These are phyloP conservation scores for Acidomyces sp. DNA, from an alignment of 495 filamentous ascomycete species.

Conservation along the genomic window DNA sequence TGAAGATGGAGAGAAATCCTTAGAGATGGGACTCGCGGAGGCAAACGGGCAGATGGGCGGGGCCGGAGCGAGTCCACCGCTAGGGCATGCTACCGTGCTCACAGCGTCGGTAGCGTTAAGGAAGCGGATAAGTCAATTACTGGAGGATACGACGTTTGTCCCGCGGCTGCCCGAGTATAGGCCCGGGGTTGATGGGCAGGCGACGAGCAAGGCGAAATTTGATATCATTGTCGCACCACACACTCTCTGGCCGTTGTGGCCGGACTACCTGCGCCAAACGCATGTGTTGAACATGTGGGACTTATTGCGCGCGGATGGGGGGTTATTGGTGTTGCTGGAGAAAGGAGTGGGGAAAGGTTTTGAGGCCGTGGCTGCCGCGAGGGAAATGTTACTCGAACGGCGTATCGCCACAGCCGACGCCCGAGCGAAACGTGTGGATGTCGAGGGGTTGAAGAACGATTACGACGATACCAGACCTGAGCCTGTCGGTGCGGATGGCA, in stretches of 20 bases:
- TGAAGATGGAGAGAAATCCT: slow-evolving; percentile 30
- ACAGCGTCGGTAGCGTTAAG: slow-evolving; percentile 53
- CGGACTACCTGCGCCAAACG: slow-evolving; percentile 61
- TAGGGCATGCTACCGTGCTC: slow-evolving; percentile 49
- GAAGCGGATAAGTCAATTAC: slow-evolving; percentile 58
- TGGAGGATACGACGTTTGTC: slow-evolving; percentile 83
- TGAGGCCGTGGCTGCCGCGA: slow-evolving; percentile 75
- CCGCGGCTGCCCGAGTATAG: slow-evolving; percentile 85
- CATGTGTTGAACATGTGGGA: slow-evolving; percentile 79
- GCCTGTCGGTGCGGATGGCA: slow-evolving; percentile 25
- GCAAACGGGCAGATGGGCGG: slow-evolving; percentile 26
- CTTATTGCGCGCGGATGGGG: slow-evolving; percentile 69
- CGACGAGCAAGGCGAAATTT: slow-evolving; percentile 49
- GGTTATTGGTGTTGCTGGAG: slow-evolving; percentile 76
- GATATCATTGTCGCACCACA: slow-evolving; percentile 88
- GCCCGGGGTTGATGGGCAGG: slow-evolving; percentile 38
- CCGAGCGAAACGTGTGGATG: slow-evolving; percentile 22
- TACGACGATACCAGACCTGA: slow-evolving; percentile 13
- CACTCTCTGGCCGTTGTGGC: slow-evolving; percentile 54
- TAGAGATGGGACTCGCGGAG: slow-evolving; percentile 10
- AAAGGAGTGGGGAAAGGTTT: slow-evolving; percentile 88
- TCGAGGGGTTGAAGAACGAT: slow-evolving; percentile 15
- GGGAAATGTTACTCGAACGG: slow-evolving; percentile 60
- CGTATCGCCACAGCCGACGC: slow-evolving; percentile 57
- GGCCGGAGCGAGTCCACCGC: slow-evolving; percentile 31